Evolutionary conservation across 1,284 basidiomycete genomes (phyloP).

Genomic region (Exobasidium cylindrosporum): DNA sequence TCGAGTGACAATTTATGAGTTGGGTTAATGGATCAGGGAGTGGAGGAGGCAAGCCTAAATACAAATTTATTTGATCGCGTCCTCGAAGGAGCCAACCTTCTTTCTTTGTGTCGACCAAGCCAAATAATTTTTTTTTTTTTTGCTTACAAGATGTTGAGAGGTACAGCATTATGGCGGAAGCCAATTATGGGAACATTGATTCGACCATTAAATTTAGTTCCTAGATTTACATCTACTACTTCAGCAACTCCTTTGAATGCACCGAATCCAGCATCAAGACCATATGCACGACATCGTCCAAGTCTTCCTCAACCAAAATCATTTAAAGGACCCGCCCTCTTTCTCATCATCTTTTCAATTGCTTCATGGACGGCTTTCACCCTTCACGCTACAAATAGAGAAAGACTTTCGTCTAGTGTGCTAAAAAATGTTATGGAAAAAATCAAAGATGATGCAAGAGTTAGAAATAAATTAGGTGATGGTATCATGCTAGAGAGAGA

Average conservation of each 20-base stretch:
- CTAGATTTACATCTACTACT: not conserved
- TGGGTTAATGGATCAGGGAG: too few relatives aligned
- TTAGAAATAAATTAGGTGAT: not conserved
- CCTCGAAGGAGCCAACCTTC: too few relatives aligned
- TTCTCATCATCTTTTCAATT: constrained; percentile 2
- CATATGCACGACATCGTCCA: constrained; percentile 5
- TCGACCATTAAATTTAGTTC: not conserved
- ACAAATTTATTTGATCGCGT: too few relatives aligned
- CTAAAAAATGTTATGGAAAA: constrained; percentile 10
- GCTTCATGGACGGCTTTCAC: constrained; percentile 9
- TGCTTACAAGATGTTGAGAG: not conserved
- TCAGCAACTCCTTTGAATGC: not conserved
- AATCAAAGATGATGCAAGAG: not conserved
- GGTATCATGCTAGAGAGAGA: not conserved
- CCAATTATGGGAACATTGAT: not conserved
- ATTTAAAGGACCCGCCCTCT: not conserved
- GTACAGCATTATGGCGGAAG: not conserved
- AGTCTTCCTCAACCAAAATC: not conserved
- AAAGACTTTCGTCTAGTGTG: constrained; percentile 8
- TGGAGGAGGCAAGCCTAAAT: too few relatives aligned
- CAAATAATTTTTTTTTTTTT: too few relatives aligned
- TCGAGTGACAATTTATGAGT: too few relatives aligned
- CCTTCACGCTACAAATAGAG: constrained; percentile 8
- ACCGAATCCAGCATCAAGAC: constrained; percentile 7
- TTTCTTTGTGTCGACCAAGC: too few relatives aligned